Evolutionary conservation across 345 rosid genomes (phyloP).

Genomic region (Eucalyptus regnans): DNA sequence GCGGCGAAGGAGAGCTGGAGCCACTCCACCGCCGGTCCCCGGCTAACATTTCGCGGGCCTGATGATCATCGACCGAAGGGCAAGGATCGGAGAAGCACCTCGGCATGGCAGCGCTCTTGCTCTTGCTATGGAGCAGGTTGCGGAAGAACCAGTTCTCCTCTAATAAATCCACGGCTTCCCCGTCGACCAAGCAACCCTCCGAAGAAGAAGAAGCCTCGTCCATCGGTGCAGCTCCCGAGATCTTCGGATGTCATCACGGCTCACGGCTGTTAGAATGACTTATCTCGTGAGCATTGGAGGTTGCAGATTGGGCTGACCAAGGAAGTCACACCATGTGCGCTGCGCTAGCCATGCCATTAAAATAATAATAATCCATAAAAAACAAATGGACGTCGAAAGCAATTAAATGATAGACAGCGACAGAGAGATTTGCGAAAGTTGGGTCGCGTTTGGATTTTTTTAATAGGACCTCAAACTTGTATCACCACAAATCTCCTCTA

Average conservation of each 20-base stretch:
- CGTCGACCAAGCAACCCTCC: not conserved
- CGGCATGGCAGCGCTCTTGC: not conserved
- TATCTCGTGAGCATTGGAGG: not conserved
- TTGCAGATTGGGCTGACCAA: not conserved
- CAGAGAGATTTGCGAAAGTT: not conserved
- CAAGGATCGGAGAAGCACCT: not conserved
- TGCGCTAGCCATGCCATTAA: not conserved
- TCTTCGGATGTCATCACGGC: not conserved
- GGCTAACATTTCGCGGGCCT: not conserved
- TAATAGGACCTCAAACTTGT: too few relatives aligned
- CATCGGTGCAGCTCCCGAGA: not conserved
- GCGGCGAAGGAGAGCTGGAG: not conserved
- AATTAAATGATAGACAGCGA: not conserved
- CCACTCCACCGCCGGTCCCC: not conserved
- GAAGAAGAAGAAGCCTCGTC: not conserved
- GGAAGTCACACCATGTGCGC: not conserved
- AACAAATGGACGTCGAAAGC: not conserved
- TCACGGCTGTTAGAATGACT: not conserved
- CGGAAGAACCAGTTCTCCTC: not conserved
- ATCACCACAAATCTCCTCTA: too few relatives aligned
- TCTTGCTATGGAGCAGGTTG: not conserved
- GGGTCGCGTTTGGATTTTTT: not conserved
- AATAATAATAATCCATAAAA: not conserved
- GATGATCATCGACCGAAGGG: not conserved
- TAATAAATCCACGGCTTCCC: not conserved